Conservation (phyloP, 257 asterid genomes). For the Solanum pinnatisectum region DNA sequence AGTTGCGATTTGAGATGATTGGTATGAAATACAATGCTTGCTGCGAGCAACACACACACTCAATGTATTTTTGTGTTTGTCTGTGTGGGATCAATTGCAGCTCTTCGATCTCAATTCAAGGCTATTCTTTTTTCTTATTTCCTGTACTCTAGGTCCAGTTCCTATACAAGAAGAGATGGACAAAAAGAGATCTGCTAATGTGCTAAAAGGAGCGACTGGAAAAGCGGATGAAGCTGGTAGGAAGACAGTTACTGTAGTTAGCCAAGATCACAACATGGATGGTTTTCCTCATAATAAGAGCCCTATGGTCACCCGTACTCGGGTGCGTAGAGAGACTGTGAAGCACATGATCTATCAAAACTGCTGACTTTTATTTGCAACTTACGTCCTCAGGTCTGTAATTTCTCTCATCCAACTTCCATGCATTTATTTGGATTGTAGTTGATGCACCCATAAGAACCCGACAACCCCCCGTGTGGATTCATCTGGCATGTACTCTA, state of each 20-base stretch:
- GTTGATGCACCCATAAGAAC: not conserved
- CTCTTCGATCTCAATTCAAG: not conserved
- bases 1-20: not conserved
- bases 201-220: not conserved
- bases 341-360: slow-evolving; percentile 27
- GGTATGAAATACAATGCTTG: not conserved
- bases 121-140: not conserved
- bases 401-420: not conserved
- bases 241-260: not conserved
- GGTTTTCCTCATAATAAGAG: not conserved
- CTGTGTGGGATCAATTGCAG: too few species aligned
- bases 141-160: not conserved
- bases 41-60: not conserved
- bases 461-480: not conserved
- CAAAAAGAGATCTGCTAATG: not conserved
- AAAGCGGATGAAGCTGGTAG: slow-evolving; percentile 1
- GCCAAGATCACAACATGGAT: not conserved
- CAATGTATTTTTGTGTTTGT: not conserved
- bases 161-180: not conserved
- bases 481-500: not conserved
- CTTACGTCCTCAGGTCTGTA: not conserved
- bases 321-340: slow-evolving; percentile 22
- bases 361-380: slow-evolving; percentile 1
- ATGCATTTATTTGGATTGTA: not conserved
- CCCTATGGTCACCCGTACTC: slow-evolving; percentile 9